Conservation (phyloP, 1,139 yeast genomes). For the Barnettozyma hawaiiensis region DNA sequence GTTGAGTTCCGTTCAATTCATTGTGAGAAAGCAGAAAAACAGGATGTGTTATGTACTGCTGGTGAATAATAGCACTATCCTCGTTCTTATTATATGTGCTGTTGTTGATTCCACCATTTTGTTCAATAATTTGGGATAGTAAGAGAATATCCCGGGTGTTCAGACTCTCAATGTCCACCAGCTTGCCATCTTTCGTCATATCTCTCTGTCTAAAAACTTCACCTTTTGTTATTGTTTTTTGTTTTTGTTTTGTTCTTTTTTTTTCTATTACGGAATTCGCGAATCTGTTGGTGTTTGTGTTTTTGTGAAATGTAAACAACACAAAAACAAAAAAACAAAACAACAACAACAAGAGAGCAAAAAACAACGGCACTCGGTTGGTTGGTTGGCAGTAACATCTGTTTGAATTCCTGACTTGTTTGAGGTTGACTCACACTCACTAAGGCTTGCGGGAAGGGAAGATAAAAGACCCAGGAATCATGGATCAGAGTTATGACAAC, state of each 20-base stretch:
- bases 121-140: conserved; percentile 22
- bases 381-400: too few relatives aligned
- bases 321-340: too few relatives aligned
- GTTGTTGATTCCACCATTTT: conserved; percentile 12
- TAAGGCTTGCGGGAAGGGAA: too few relatives aligned
- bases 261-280: too few relatives aligned
- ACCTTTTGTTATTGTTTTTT: background rate
- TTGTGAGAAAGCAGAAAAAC: conserved; percentile 22
- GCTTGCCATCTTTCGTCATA: background rate
- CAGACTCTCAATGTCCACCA: conserved; percentile 7
- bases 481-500: background rate
- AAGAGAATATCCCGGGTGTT: conserved; percentile 22
- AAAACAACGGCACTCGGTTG: too few relatives aligned
- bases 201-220: background rate
- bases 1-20: conserved; percentile 10
- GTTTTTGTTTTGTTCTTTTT: background rate
- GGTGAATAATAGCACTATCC: conserved; percentile 10
- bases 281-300: too few relatives aligned
- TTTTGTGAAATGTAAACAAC: background rate
- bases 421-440: too few relatives aligned
- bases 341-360: too few relatives aligned
- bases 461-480: background rate
- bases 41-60: conserved; percentile 16
- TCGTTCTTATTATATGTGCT: too few relatives aligned
- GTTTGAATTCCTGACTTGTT: too few relatives aligned